Conservation (phyloP, 805 yeast genomes). For the Schwanniomyces pseudopolymorphus region DNA sequence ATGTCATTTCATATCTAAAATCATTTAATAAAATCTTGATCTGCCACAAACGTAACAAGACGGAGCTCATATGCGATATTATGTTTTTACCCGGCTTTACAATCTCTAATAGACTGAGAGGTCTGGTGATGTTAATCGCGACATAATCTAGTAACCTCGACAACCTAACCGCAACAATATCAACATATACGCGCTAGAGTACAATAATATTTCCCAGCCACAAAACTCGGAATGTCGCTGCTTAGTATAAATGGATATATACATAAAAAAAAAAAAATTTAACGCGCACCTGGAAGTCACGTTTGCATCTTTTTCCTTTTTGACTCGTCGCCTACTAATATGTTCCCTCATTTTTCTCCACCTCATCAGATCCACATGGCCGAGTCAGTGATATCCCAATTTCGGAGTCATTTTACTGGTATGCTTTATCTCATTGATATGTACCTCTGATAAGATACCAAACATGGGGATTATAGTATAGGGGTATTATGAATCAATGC, state of each 20-base stretch:
- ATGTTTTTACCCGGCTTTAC: background rate
- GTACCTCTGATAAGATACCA: background rate
- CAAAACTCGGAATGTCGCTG: no score
- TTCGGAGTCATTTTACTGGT: background rate
- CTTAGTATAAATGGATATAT: no score
- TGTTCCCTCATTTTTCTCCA: background rate
- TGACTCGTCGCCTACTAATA: background rate
- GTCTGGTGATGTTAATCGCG: background rate
- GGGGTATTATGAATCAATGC: background rate
- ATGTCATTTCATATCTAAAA: background rate
- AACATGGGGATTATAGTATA: background rate
- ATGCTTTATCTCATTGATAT: background rate
- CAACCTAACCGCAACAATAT: background rate
- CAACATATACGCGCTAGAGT: background rate
- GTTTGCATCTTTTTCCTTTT: no score
- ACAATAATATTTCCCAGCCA: no score
- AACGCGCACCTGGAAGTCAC: no score
- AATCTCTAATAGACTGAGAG: background rate
- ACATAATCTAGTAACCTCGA: background rate
- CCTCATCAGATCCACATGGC: background rate
- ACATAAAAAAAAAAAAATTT: no score
- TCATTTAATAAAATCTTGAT: background rate
- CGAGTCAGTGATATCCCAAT: background rate
- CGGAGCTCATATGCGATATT: background rate
- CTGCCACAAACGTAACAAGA: background rate